These are phyloP conservation scores for Chalara sp. DNA, from an alignment of 2,329 filamentous ascomycete genomes.

Conservation along the genomic window DNA sequence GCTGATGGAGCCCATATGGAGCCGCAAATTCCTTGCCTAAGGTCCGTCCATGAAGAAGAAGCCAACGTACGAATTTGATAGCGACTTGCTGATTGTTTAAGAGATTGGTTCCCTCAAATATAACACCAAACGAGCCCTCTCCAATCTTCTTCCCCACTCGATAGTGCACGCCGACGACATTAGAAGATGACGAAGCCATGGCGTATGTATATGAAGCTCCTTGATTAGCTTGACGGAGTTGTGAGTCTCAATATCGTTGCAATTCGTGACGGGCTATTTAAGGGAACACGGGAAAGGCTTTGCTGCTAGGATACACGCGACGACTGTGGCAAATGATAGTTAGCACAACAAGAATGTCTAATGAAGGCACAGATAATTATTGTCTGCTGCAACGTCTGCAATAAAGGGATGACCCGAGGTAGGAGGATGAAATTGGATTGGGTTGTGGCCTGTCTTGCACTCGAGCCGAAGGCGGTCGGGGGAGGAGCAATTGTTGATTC, in stretches of 20 bases:
- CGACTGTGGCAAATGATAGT: slow-evolving; percentile 8
- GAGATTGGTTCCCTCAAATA: slow-evolving; percentile 97
- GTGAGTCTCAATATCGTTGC: slow-evolving; percentile 13
- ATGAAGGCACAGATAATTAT: no score
- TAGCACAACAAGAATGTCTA: no score
- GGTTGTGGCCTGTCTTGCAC: no score
- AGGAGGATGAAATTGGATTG: no score
- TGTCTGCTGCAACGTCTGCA: no score
- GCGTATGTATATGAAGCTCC: slow-evolving; percentile 13
- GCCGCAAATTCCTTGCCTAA: not conserved
- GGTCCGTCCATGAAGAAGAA: not conserved
- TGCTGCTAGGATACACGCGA: not conserved
- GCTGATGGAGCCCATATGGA: no score
- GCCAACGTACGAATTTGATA: slow-evolving; percentile 86
- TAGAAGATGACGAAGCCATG: slow-evolving; percentile 48
- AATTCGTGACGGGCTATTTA: not conserved
- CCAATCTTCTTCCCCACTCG: slow-evolving; percentile 99
- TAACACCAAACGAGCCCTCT: slow-evolving; percentile 96
- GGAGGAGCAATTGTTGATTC: no score
- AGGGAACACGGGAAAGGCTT: not conserved
- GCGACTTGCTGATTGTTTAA: slow-evolving; percentile 99
- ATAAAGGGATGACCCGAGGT: no score
- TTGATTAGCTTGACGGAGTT: slow-evolving; percentile 11
- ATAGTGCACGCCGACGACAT: slow-evolving; percentile 98
- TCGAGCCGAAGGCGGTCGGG: no score